Evolutionary conservation across 2,329 filamentous ascomycete species (phyloP).

Genomic region (Didymella lethalis): DNA sequence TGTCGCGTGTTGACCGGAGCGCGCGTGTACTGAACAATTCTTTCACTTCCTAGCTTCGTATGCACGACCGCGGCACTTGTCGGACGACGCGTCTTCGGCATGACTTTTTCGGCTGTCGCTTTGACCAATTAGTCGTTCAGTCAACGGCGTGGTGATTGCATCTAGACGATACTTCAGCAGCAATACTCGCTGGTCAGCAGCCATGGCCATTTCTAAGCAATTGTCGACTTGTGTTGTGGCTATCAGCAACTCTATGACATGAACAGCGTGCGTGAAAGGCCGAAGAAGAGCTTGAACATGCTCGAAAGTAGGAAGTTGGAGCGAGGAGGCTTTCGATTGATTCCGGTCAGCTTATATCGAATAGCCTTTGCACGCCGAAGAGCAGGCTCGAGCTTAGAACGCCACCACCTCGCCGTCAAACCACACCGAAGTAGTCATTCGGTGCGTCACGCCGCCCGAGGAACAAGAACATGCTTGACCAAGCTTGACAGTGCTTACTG

Average conservation of each 20-base stretch:
- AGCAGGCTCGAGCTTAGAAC: too few species aligned
- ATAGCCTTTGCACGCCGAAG: background rate
- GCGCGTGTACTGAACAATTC: background rate
- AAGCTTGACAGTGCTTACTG: constrained; percentile 11
- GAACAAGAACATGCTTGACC: background rate
- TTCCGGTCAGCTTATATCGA: background rate
- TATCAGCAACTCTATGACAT: background rate
- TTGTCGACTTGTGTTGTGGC: background rate
- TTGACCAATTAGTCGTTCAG: background rate
- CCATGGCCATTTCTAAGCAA: background rate
- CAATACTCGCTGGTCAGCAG: background rate
- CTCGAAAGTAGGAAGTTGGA: background rate
- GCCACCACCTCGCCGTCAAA: background rate
- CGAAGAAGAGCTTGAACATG: background rate
- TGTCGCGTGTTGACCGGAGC: background rate
- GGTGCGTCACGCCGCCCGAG: background rate
- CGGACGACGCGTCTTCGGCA: background rate
- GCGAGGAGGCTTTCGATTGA: background rate
- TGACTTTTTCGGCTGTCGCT: background rate
- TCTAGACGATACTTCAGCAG: background rate
- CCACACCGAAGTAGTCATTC: background rate
- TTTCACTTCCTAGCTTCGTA: background rate
- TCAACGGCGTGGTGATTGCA: background rate
- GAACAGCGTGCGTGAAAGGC: background rate
- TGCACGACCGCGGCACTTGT: background rate